Conservation (phyloP, 257 asterid genomes). For the Parsonsia alboflavescens region DNA sequence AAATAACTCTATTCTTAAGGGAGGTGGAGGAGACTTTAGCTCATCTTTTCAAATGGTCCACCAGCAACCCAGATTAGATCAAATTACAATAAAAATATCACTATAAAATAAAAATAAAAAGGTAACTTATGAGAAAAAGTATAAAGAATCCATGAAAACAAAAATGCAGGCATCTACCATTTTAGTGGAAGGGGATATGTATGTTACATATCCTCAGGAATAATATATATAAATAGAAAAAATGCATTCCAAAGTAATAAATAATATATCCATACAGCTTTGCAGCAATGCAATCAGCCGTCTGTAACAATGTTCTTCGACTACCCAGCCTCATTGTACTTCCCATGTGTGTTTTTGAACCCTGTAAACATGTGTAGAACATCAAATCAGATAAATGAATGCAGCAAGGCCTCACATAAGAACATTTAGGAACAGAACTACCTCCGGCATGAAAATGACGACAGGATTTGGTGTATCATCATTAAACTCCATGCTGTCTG, state of each 20-base stretch:
- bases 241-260: background rate
- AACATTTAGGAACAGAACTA: slow-evolving; percentile 21
- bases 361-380: slow-evolving; percentile 33
- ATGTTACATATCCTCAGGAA: background rate
- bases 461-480: slow-evolving; percentile 60
- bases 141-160: background rate
- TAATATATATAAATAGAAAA: background rate
- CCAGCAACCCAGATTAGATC: background rate
- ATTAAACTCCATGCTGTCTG: slow-evolving; percentile 88
- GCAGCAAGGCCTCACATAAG: slow-evolving; percentile 6
- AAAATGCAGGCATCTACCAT: background rate
- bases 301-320: slow-evolving; percentile 76
- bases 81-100: background rate
- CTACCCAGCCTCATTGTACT: slow-evolving; percentile 98
- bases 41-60: background rate
- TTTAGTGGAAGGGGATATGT: background rate
- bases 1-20: background rate
- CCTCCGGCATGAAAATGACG: slow-evolving; percentile 99
- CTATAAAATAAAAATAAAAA: background rate
- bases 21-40: background rate
- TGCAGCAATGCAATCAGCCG: slow-evolving; percentile 79
- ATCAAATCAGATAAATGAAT: slow-evolving; percentile 16
- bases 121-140: background rate
- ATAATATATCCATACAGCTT: slow-evolving; percentile 55
- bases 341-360: slow-evolving; percentile 95